phyloP scores from a whole-genome alignment of 2,329 filamentous ascomycete genomes.

The Ceratocystiopsis minuta region DNA sequence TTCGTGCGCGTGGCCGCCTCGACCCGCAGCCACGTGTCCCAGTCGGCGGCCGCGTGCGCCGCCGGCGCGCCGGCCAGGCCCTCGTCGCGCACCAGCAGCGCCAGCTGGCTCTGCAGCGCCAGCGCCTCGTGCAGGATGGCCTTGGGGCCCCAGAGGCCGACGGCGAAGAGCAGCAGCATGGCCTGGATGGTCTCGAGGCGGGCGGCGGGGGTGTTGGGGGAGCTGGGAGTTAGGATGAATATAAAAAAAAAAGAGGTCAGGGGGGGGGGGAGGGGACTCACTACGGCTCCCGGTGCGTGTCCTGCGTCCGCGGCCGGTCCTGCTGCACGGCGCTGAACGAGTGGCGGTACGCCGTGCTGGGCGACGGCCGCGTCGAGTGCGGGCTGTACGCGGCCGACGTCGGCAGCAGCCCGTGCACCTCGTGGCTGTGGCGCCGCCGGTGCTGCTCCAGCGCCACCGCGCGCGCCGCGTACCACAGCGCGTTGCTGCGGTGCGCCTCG shows the following conservation, averaged over 20 bases:
- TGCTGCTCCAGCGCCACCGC: constrained; percentile 41
- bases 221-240: constrained; percentile 17
- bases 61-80: constrained; percentile 19
- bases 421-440: constrained; percentile 35
- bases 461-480: constrained; percentile 43
- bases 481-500: constrained; percentile 39
- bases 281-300: constrained; percentile 41
- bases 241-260: background rate
- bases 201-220: constrained; percentile 39
- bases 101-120: constrained; percentile 39
- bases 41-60: constrained; percentile 19
- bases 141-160: constrained; percentile 43
- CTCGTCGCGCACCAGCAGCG: constrained; percentile 39
- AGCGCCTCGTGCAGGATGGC: constrained; percentile 41
- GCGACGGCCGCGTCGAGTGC: constrained; percentile 40
- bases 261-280: no score
- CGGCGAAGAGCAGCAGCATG: constrained; percentile 39
- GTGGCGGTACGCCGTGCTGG: constrained; percentile 37
- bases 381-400: constrained; percentile 41
- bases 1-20: constrained; percentile 41
- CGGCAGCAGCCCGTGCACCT: constrained; percentile 36
- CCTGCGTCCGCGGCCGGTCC: constrained; percentile 36
- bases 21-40: constrained; percentile 41
- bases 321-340: constrained; percentile 41
- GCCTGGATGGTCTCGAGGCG: constrained; percentile 48